A percentile compares a stretch with the other conserved stretches of the same genome.
Evolutionary conservation across 257 asterid genomes (phyloP).

Genomic region (Nicotiana tabacum): DNA sequence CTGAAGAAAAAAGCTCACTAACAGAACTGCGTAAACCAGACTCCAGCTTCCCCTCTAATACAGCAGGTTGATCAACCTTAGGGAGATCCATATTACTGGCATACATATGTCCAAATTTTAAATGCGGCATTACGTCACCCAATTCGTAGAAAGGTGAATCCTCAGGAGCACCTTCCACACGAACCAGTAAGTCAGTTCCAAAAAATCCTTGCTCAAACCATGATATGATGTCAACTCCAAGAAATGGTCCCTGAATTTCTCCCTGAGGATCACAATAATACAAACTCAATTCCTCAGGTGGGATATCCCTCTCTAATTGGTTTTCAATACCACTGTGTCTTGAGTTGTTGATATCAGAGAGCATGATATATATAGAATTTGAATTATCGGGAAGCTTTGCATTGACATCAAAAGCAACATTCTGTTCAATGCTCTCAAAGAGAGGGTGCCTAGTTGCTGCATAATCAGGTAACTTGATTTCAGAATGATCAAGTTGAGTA

Average conservation of each 20-base stretch:
- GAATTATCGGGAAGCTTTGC: conserved; percentile 33
- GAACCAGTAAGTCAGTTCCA: conserved; percentile 91
- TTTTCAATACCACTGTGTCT: conserved; percentile 37
- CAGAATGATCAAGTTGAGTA: conserved; percentile 36
- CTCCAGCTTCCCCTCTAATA: conserved; percentile 44
- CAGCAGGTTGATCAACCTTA: conserved; percentile 36
- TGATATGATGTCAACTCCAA: conserved; percentile 80
- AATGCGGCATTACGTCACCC: conserved; percentile 94
- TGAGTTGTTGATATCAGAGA: conserved; percentile 44
- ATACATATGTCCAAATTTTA: conserved; percentile 36
- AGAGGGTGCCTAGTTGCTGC: conserved; percentile 27
- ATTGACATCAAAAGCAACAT: conserved; percentile 36
- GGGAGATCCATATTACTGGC: conserved; percentile 32
- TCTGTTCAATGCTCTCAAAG: conserved; percentile 31
- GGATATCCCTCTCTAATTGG: conserved; percentile 6
- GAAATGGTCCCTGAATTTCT: conserved; percentile 87
- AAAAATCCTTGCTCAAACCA: conserved; percentile 97
- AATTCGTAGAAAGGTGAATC: conserved; percentile 66
- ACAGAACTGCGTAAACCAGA: conserved; percentile 31
- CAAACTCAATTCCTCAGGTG: conserved; percentile 85
- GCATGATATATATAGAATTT: conserved; percentile 38
- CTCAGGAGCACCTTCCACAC: conserved; percentile 58
- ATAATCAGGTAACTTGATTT: conserved; percentile 27
- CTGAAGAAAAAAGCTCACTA: conserved; percentile 33
- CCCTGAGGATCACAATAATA: conserved; percentile 93